Evolutionary conservation across 495 filamentous ascomycete species (phyloP).

Genomic region (Aspergillus sclerotioniger): DNA sequence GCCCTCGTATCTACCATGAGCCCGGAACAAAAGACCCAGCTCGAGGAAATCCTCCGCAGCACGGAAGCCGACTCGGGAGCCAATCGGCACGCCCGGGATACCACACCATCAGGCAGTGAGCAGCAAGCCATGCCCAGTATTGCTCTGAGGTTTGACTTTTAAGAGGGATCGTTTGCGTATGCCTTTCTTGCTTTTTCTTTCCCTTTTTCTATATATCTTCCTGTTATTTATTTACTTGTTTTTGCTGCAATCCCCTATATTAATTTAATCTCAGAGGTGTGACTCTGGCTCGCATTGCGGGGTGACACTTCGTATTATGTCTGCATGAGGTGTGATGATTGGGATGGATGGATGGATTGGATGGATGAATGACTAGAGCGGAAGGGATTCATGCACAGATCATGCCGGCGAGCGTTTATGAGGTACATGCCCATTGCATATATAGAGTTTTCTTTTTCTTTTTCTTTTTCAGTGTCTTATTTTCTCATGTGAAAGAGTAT

Average conservation of each 20-base stretch:
- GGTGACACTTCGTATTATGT: neutral
- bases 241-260: neutral
- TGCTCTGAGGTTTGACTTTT: constrained; percentile 92
- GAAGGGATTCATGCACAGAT: neutral
- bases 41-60: constrained; percentile 79
- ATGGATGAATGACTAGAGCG: neutral
- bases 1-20: constrained; percentile 70
- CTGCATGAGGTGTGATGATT: constrained; percentile 1
- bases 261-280: neutral
- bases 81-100: constrained; percentile 30
- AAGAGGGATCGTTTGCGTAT: constrained; percentile 10
- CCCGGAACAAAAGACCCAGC: constrained; percentile 64
- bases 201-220: neutral
- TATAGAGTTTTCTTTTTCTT: neutral
- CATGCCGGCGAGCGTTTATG: neutral
- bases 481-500: too few relatives aligned
- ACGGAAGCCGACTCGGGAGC: constrained; percentile 42
- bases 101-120: constrained; percentile 34
- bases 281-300: neutral
- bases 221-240: neutral
- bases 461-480: too few relatives aligned
- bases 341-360: neutral
- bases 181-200: neutral
- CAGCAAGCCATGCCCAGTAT: constrained; percentile 74
- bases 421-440: constrained; percentile 3